These are phyloP conservation scores for Lentinus brumalis DNA, from an alignment of 768 basidiomycete species.

Conservation along the genomic window DNA sequence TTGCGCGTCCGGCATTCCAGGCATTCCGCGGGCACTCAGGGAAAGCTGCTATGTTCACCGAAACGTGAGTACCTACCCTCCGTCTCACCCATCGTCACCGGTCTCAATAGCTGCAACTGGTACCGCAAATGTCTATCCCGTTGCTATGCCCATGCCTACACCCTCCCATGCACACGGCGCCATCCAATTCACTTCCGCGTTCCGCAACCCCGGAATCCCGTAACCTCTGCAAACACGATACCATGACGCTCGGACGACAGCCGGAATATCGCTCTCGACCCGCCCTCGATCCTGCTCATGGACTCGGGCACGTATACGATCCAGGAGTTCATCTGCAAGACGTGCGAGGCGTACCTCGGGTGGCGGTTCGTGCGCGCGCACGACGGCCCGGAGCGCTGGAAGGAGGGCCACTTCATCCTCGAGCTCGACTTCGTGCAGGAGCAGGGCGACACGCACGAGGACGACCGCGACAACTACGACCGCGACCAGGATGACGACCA, in stretches of 20 bases:
- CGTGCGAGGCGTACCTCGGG: constrained; percentile 56
- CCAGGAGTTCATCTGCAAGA: constrained; percentile 54
- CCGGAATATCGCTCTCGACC: constrained; percentile 46
- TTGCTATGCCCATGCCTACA: neutral
- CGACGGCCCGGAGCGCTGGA: constrained; percentile 61
- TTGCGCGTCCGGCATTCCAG: constrained; percentile 23
- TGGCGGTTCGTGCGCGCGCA: constrained; percentile 65
- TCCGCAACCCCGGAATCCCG: neutral
- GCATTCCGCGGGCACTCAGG: constrained; percentile 58
- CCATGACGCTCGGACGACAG: constrained; percentile 31
- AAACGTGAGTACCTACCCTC: constrained; percentile 43
- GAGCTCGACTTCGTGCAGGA: constrained; percentile 42
- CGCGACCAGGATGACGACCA: no score
- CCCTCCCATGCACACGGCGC: neutral
- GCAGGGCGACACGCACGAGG: neutral
- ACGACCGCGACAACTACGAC: no score
- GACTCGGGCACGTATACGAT: constrained; percentile 64
- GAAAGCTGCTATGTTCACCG: constrained; percentile 59
- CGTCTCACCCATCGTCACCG: neutral
- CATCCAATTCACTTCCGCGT: neutral
- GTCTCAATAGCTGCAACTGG: neutral
- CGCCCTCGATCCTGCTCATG: constrained; percentile 59
- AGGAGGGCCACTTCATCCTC: constrained; percentile 59
- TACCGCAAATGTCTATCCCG: neutral
- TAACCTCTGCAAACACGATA: neutral